These are phyloP conservation scores for Apiospora marii DNA, from an alignment of 2,329 filamentous ascomycete species.

Conservation along the genomic window DNA sequence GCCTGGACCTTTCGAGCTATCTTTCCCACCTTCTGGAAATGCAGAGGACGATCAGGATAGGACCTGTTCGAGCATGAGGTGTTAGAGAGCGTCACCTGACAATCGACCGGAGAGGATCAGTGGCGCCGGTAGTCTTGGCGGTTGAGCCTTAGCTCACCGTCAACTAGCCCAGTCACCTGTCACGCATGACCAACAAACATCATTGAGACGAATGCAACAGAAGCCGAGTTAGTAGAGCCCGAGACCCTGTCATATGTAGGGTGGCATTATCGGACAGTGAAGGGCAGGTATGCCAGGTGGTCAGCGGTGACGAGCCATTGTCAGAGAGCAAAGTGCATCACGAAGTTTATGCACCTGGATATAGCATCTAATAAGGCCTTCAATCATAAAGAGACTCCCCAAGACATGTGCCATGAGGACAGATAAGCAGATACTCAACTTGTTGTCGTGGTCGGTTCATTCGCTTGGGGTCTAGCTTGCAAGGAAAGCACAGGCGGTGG, in stretches of 20 bases:
- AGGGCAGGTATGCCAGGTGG: too few species aligned
- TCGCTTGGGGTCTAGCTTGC: background rate
- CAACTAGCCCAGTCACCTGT: background rate
- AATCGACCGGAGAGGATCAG: background rate
- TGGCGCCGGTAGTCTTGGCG: too few species aligned
- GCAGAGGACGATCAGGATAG: too few species aligned
- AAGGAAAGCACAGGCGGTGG: background rate
- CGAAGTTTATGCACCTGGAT: too few species aligned
- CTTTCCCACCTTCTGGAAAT: too few species aligned
- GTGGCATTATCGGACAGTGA: background rate
- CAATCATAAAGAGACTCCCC: background rate
- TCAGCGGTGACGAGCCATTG: too few species aligned
- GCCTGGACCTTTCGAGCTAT: too few species aligned
- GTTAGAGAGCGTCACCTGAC: background rate
- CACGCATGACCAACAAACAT: background rate
- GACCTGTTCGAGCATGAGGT: too few species aligned
- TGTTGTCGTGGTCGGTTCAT: background rate
- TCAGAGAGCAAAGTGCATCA: too few species aligned
- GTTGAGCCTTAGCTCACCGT: background rate
- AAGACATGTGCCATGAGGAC: background rate
- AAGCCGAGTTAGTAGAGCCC: background rate
- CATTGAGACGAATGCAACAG: background rate
- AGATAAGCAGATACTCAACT: background rate
- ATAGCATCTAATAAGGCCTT: too few species aligned
- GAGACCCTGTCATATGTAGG: background rate